Evolutionary conservation across 2,329 filamentous ascomycete genomes (phyloP), one percentile per base, ranked within the genome.

Genomic region (Colletotrichum cuscutae): DNA sequence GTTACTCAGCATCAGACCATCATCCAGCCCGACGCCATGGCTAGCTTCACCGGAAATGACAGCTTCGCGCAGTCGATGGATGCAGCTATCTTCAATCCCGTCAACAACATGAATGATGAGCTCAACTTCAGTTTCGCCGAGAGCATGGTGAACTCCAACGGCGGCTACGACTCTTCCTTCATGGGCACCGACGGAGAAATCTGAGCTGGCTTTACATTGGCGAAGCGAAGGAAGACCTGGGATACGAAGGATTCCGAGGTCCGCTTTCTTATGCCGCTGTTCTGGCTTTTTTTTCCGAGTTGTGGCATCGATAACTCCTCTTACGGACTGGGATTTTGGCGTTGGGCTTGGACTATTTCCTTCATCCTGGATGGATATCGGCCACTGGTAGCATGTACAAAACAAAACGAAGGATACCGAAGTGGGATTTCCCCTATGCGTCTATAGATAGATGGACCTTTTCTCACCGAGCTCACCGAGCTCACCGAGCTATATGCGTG

Each of bases 151-250:
- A 64, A 24, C 28, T 53, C 32, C 35, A 53, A 56, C 68, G 19
- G 54, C 61, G 60, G 9, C 56, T 26, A 57, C 53, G 52, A 65
- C 53, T 64, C 73, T 24, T 79, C 73, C 30, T 79, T 79, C 19
- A 75, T 75, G 52, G 76, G 78, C 24, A 75, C 76, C 4, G 82
- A 84, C 15, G 84, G 82, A 54, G 84, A 85, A 76, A 79, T 82
- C 68, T 85, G 72, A 77, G 62, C 12, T 19, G 24, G 7, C 37
- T 42, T 28, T 8, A 26, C 4, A n/a, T 24, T 19, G 22, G 19
- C n/a, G 26, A 1, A 1, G n/a, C 4, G n/a, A 24, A 52, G 28
- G 6, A n/a, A 58, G 22, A 15, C 26, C 11, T 26, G 22, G 37
- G 22, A 66, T 6, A 24, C 12, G 54, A 24, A 24, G 24, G 6